A percentile compares a stretch with the other conserved stretches of the same genome.
Conservation (phyloP, 805 yeast genomes). For the Lipomyces sp. region DNA sequence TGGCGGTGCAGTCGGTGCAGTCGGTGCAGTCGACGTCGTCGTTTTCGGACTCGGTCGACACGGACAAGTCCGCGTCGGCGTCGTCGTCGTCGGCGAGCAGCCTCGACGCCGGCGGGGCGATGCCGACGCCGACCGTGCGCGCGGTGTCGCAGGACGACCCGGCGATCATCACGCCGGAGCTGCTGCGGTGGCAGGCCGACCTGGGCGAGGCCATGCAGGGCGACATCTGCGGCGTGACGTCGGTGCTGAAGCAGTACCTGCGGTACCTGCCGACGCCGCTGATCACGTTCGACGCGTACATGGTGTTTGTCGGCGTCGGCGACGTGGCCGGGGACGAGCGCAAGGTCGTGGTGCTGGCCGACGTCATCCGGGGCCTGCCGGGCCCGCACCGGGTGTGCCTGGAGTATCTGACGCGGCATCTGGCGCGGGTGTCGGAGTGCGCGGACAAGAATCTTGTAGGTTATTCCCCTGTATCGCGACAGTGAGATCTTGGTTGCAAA, state of each 20-base stretch:
- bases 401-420: slow-evolving; percentile 57
- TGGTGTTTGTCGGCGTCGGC: slow-evolving; percentile 54
- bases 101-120: no score
- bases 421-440: slow-evolving; percentile 54
- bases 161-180: no score
- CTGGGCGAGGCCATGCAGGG: slow-evolving; percentile 44
- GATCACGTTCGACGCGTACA: slow-evolving; percentile 67
- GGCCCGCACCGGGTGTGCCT: slow-evolving; percentile 61
- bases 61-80: background rate
- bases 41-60: slow-evolving; percentile 38
- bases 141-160: no score
- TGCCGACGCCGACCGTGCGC: no score
- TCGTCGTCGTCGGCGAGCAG: no score
- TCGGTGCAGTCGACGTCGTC: slow-evolving; percentile 6
- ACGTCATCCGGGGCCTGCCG: slow-evolving; percentile 56
- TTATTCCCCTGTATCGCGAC: background rate
- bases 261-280: slow-evolving; percentile 83
- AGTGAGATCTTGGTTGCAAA: no score
- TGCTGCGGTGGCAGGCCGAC: slow-evolving; percentile 15
- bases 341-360: slow-evolving; percentile 30
- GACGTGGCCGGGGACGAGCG: slow-evolving; percentile 26
- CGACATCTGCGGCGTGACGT: slow-evolving; percentile 84
- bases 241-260: slow-evolving; percentile 81
- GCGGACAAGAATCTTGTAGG: slow-evolving; percentile 52
- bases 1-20: background rate